Evolutionary conservation across 495 filamentous ascomycete species (phyloP).

Genomic region (Penicillium chermesinum): DNA sequence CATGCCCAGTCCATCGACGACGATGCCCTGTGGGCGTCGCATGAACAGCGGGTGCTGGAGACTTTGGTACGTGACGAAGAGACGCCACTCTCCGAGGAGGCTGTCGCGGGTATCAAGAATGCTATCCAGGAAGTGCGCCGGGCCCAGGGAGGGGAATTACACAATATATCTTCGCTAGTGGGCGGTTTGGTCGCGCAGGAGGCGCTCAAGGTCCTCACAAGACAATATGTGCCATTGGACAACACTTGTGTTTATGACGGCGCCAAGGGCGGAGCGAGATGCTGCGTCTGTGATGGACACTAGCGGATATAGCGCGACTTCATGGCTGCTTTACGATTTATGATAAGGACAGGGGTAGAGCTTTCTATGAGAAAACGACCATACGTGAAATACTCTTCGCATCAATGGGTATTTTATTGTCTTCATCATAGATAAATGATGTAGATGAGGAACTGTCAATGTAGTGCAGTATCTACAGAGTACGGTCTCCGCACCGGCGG

Average conservation of each 20-base stretch:
- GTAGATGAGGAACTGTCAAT: too few relatives aligned
- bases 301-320: background rate
- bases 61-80: conserved; percentile 46
- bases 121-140: conserved; percentile 64
- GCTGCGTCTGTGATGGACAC: conserved; percentile 32
- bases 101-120: conserved; percentile 40
- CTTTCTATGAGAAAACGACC: background rate
- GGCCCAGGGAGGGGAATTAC: conserved; percentile 80
- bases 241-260: conserved; percentile 94
- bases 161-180: conserved; percentile 86
- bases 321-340: conserved; percentile 2
- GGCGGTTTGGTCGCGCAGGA: conserved; percentile 95
- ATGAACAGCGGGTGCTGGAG: conserved; percentile 39
- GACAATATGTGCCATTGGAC: conserved; percentile 93
- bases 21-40: conserved; percentile 31
- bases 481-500: too few relatives aligned
- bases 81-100: conserved; percentile 34
- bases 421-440: too few relatives aligned
- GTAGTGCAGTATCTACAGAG: too few relatives aligned
- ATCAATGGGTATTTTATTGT: background rate
- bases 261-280: conserved; percentile 74
- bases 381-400: background rate
- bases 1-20: conserved; percentile 28
- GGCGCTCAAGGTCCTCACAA: conserved; percentile 90
- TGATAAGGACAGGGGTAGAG: conserved; percentile 1